Conservation (phyloP, 2,329 filamentous ascomycete species). For the Aspergillus proliferans region DNA sequence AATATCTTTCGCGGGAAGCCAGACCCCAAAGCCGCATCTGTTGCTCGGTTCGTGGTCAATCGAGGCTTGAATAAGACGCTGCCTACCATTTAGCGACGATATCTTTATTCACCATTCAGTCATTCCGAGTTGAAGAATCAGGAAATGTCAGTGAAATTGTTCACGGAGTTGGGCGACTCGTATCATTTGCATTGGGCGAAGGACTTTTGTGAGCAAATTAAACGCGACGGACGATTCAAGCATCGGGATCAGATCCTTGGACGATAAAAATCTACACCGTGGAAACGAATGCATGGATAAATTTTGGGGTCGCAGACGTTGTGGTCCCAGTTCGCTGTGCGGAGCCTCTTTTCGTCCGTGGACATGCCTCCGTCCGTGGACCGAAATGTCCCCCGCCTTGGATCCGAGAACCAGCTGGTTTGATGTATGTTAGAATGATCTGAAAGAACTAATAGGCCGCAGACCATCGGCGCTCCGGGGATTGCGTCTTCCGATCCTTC, state of each 20-base stretch:
- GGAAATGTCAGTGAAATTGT: constrained; percentile 11
- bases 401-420: no score
- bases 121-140: constrained; percentile 31
- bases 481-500: no score
- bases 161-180: constrained; percentile 9
- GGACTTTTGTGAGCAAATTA: constrained; percentile 13
- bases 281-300: no score
- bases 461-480: no score
- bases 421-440: no score
- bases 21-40: constrained; percentile 20
- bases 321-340: no score
- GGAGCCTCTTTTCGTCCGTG: no score
- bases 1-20: constrained; percentile 30
- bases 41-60: constrained; percentile 21
- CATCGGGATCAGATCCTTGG: constrained; percentile 19
- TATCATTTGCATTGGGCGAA: constrained; percentile 15
- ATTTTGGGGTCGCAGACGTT: no score
- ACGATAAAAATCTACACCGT: constrained; percentile 3
- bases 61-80: constrained; percentile 22
- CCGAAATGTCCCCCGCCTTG: no score
- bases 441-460: no score
- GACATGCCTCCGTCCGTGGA: no score
- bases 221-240: constrained; percentile 17
- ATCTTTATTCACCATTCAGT: constrained; percentile 32
- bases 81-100: constrained; percentile 16